A percentile compares a stretch with the other conserved stretches of the same genome.
Evolutionary conservation across 306 rosid genomes (phyloP).

Genomic region (Rosa persica): DNA sequence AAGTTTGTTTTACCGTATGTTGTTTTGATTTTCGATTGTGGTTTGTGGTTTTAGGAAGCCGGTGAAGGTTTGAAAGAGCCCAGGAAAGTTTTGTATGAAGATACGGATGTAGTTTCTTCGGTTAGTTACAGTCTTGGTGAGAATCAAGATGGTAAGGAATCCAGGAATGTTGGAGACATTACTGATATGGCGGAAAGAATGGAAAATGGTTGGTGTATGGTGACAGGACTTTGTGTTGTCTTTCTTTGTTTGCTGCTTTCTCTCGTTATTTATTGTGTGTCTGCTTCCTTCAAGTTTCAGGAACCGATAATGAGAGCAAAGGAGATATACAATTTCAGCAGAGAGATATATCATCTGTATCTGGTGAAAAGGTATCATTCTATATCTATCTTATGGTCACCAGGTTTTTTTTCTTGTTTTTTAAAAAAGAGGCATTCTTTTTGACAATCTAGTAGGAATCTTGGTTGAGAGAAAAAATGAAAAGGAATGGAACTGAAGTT

Average conservation of each 20-base stretch:
- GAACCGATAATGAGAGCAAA: conserved; percentile 33
- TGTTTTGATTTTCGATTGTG: not conserved
- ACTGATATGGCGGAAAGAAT: conserved; percentile 37
- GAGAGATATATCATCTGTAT: conserved; percentile 27
- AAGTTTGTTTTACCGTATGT: not conserved
- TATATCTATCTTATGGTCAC: not conserved
- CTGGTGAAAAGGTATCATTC: conserved; percentile 53
- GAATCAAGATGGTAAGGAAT: conserved; percentile 31
- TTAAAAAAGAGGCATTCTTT: not conserved
- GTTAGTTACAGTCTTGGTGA: conserved; percentile 27
- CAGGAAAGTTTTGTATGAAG: conserved; percentile 67
- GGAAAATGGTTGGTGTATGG: conserved; percentile 51
- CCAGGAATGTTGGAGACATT: conserved; percentile 36
- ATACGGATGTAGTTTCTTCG: conserved; percentile 37
- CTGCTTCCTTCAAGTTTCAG: conserved; percentile 44
- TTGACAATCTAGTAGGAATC: not conserved
- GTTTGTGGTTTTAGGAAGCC: conserved; percentile 44
- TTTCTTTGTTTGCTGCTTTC: conserved; percentile 12
- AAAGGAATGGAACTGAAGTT: not conserved
- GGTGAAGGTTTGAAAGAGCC: conserved; percentile 75
- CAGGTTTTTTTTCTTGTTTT: not conserved
- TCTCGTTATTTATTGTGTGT: conserved; percentile 19
- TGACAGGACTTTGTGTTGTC: conserved; percentile 6
- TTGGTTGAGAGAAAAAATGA: not conserved
- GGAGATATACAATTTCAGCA: conserved; percentile 39